phyloP scores from a whole-genome alignment of 805 yeast genomes.

The Yarrowia deformans region DNA sequence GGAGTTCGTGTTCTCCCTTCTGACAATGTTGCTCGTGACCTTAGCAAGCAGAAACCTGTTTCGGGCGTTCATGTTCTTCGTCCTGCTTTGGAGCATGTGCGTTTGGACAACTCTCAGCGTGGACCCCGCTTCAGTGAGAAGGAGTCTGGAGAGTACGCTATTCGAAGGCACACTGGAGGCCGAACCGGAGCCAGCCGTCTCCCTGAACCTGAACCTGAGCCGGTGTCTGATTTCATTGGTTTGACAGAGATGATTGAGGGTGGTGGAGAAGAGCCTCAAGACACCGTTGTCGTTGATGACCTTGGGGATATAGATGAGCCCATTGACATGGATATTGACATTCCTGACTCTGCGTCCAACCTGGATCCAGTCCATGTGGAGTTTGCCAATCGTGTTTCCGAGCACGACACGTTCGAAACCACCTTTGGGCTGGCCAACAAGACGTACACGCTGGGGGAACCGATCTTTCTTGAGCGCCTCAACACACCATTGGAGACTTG shows the following conservation, averaged over 20 bases:
- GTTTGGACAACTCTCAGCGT: slow-evolving; percentile 1
- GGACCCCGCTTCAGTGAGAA: slow-evolving; percentile 13
- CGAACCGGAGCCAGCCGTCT: neutral
- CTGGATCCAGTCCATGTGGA: slow-evolving; percentile 5
- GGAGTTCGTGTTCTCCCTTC: slow-evolving; percentile 32
- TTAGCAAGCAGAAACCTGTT: neutral
- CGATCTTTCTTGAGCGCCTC: slow-evolving; percentile 8
- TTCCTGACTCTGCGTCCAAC: neutral
- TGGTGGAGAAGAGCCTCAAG: neutral
- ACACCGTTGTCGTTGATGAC: neutral
- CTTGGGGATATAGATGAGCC: slow-evolving; percentile 2
- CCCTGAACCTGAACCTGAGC: slow-evolving; percentile 14
- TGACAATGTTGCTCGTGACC: neutral
- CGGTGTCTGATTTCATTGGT: neutral
- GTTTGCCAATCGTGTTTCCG: slow-evolving; percentile 9
- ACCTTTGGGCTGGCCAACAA: slow-evolving; percentile 12
- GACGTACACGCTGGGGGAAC: neutral
- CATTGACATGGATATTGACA: slow-evolving; percentile 1
- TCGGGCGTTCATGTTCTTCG: neutral
- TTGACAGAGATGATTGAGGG: slow-evolving; percentile 30
- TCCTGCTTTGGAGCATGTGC: neutral
- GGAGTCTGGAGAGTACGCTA: slow-evolving; percentile 25
- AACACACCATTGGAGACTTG: neutral
- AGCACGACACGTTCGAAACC: slow-evolving; percentile 23
- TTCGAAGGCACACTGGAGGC: slow-evolving; percentile 3